Base-by-base conservation (phyloP, 2,329 filamentous ascomycete species). In the Achaetomium macrosporum region DNA sequence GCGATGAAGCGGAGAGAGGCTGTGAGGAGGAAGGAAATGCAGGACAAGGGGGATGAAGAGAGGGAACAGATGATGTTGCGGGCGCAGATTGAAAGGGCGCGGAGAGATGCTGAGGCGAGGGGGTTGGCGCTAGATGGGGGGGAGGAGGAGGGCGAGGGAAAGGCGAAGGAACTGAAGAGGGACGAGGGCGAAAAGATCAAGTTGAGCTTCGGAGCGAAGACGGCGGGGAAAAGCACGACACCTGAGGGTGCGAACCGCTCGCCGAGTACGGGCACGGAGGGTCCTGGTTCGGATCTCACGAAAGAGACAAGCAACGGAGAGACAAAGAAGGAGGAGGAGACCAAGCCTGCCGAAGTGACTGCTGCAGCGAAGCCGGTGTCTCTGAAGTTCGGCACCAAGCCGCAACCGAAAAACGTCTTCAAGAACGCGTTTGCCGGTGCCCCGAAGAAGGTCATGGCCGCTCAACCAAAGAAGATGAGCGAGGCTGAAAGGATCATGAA, bases 11-110 rank as follows among this genome's bases (percentile, higher is more conserved):
- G 91, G 47, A 82, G 88, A 57, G 92, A 96, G 59, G 89, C 89
- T 25, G 76, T 96, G 45, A 76, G 85, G 60, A 84, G 85, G 65
- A 92, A 90, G 68, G 91, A 96, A 68, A 81, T 87, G 51, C 84
- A 91, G 69, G 91, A 96, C 63, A 88, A 88, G 61, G 90, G 90
- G 2, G 91, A 96, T 61, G 92, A 97, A 67, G 88, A 95, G 70
- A 73, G 90, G 45, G 91, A 97, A 71, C 86, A 92, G 69, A 82
- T 81, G 65, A 76, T 91, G 73, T 84, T 99, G 42, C 79, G 81
- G 63, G 87, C 89, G 65, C 93, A 97, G 75, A 88, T 97, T 45
- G 81, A 82, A 67, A 76, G 87, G 54, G 91, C 91, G 2, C 78
- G 83, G 62, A 78, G 77, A 56, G 79, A 81, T 46, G 79, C 76